These are phyloP conservation scores for Leptodontidium sp. DNA, from an alignment of 2,329 filamentous ascomycete genomes.

Conservation along the genomic window DNA sequence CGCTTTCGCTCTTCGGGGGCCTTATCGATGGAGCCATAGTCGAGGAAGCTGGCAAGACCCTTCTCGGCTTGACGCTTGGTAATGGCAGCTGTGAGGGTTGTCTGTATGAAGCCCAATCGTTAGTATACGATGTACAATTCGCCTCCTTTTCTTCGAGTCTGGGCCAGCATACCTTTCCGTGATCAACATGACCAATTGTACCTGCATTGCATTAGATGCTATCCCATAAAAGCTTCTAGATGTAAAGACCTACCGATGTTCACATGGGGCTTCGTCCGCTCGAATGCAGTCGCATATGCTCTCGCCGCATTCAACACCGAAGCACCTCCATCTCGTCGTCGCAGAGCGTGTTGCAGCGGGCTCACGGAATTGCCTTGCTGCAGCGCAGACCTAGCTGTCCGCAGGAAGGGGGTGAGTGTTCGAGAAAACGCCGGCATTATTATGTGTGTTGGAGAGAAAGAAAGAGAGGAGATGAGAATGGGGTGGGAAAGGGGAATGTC, in stretches of 20 bases:
- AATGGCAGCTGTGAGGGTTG: slow-evolving; percentile 97
- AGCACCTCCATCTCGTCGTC: slow-evolving; percentile 67
- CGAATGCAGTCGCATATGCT: slow-evolving; percentile 72
- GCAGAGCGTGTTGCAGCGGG: slow-evolving; percentile 77
- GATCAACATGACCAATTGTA: slow-evolving; percentile 99
- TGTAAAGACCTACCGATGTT: slow-evolving; percentile 78
- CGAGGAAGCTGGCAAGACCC: slow-evolving; percentile 91
- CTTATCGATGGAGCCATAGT: slow-evolving; percentile 98
- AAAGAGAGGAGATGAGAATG: slow-evolving; percentile 12
- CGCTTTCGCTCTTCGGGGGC: slow-evolving; percentile 99
- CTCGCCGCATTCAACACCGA: slow-evolving; percentile 72
- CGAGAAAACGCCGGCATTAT: slow-evolving; percentile 85
- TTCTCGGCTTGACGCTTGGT: slow-evolving; percentile 98
- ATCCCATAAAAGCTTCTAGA: slow-evolving; percentile 22
- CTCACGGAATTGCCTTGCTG: slow-evolving; percentile 73
- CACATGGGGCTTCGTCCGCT: slow-evolving; percentile 95
- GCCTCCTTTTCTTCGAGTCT: slow-evolving; percentile 20
- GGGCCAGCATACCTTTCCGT: slow-evolving; percentile 82
- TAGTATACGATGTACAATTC: slow-evolving; percentile 32
- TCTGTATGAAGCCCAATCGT: slow-evolving; percentile 61
- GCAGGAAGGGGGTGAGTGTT: slow-evolving; percentile 79
- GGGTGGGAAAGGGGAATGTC: slow-evolving; percentile 16
- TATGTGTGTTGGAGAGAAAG: slow-evolving; percentile 37
- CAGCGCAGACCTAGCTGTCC: slow-evolving; percentile 80
- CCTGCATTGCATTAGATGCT: slow-evolving; percentile 56